These are phyloP conservation scores for Penicillium sp. DNA, from an alignment of 2,329 filamentous ascomycete species.

Conservation along the genomic window DNA sequence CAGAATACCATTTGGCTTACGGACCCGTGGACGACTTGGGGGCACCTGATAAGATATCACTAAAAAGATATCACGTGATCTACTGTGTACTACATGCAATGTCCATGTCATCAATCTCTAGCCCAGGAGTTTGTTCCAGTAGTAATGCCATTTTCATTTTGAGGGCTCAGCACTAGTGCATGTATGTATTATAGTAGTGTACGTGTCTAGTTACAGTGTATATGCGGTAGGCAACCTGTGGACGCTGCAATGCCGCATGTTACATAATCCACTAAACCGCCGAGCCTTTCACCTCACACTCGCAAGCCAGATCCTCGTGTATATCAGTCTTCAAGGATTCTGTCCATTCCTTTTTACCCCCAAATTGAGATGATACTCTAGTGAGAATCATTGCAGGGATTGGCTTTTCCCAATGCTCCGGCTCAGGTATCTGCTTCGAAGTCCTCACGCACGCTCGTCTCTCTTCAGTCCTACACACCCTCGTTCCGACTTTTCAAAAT, in stretches of 20 bases:
- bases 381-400: constrained; percentile 6
- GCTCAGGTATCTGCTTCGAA: constrained; percentile 24
- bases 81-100: background rate
- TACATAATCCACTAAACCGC: constrained; percentile 2
- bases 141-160: background rate
- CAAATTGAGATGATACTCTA: constrained; percentile 4
- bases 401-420: constrained; percentile 28
- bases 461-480: constrained; percentile 17
- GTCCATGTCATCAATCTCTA: background rate
- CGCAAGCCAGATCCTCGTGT: background rate
- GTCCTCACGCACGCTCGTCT: constrained; percentile 16
- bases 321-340: background rate
- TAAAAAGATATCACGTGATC: constrained; percentile 2
- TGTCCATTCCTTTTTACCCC: background rate
- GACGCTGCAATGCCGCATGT: background rate
- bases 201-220: background rate
- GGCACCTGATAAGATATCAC: constrained; percentile 7
- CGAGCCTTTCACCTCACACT: background rate
- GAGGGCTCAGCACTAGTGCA: too few species aligned
- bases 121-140: background rate
- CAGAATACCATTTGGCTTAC: background rate
- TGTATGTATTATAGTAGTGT: background rate
- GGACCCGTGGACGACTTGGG: background rate
- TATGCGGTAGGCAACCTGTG: too few species aligned
- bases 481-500: constrained; percentile 7